Evolutionary conservation across 2,329 filamentous ascomycete genomes (phyloP), one percentile per base, ranked within the genome.

Genomic region (Calonectria naviculata): DNA sequence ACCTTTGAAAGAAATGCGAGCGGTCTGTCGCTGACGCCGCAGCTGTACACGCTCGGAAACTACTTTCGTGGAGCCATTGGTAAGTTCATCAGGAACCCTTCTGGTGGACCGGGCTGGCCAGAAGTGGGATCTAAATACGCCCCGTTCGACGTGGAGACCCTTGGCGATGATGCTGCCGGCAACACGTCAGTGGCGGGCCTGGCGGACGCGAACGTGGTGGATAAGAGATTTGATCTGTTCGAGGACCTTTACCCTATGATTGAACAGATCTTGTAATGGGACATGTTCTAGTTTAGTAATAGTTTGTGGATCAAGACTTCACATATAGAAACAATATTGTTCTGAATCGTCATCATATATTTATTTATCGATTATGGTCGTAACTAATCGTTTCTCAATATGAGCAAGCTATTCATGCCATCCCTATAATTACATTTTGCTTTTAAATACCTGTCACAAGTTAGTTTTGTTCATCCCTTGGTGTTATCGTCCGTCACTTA

Each of bases 31-130:
- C 62, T 77, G 13, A 72, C 73, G 24, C 70, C 79, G 0, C 63
- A 76, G 19, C 63, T 78, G 36, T 79, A 77, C 60, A 70, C 71
- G 0, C 73, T 79, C 28, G 76, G 72, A 17, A 76, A 71, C n/a
- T 75, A 76, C 46, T 49, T 79, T 4, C 74, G 79, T 6, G 71
- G 72, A 13, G 71, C 74, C 12, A 73, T 78, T 15, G 79, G 75
- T 5, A 52, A 46, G 9, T 80, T 81, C 36, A 72, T 76, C 3
- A 74, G 75, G 42, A 75, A 76, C 44, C 78, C 77, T 0, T 15
- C n/a, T 15, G 72, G 34, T 2, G 77, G 80, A 0, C 76, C 76
- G 3, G 75, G 78, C 0, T 82, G 78, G 79, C 71, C 72, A 19
- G 71, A 49, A 2, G 74, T 80, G 4, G 76, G 75, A 0, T 78